phyloP scores from a whole-genome alignment of 106 monocot species.

The Dendrobium chrysotoxum region DNA sequence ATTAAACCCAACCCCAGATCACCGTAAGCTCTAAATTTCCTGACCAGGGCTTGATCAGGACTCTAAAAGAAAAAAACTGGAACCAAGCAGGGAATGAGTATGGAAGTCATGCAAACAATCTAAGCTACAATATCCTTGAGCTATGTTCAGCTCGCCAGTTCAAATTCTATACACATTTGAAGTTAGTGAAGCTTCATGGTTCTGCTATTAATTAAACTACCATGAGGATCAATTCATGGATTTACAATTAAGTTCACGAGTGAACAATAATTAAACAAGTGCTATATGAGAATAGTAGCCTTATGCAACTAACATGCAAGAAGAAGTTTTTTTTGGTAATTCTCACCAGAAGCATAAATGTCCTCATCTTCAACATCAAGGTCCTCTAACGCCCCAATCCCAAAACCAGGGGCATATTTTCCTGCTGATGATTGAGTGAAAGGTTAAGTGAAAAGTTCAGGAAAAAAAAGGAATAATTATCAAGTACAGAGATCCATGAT shows the following conservation, averaged over 20 bases:
- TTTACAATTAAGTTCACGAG: background rate
- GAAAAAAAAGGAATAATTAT: background rate
- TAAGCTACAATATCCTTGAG: too few relatives aligned
- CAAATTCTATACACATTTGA: too few relatives aligned
- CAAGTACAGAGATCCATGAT: background rate
- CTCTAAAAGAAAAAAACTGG: too few relatives aligned
- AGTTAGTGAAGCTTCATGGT: too few relatives aligned
- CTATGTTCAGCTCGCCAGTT: too few relatives aligned
- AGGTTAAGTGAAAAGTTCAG: constrained; percentile 12
- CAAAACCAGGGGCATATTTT: constrained; percentile 95
- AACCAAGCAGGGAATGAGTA: too few relatives aligned
- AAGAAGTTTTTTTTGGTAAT: background rate
- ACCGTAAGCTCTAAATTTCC: too few relatives aligned
- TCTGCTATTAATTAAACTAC: background rate
- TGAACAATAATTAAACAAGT: background rate
- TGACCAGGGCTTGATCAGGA: too few relatives aligned
- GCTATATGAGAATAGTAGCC: background rate
- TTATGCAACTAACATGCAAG: background rate
- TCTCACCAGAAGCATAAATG: constrained; percentile 74
- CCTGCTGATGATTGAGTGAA: constrained; percentile 61
- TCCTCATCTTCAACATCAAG: constrained; percentile 97
- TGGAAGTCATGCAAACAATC: too few relatives aligned
- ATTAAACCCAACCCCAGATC: too few relatives aligned
- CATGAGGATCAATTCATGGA: background rate
- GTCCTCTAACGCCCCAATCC: constrained; percentile 97